Base-by-base conservation (phyloP, 495 filamentous ascomycete genomes). In the Tetracladium setigerum region DNA sequence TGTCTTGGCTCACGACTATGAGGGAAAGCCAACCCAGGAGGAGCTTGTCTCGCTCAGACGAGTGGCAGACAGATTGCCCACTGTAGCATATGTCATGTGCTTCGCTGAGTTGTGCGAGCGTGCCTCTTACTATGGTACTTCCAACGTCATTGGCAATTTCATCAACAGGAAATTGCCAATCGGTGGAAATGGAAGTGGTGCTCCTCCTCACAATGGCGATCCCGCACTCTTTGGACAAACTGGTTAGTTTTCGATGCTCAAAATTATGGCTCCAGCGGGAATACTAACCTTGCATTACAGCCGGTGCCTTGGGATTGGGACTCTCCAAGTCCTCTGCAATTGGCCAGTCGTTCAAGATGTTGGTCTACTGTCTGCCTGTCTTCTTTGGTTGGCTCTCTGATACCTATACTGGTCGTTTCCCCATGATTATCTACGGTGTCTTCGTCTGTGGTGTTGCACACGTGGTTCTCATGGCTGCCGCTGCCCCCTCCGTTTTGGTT, bases 111-210 rank as follows among this genome's bases (percentile, higher is more conserved):
- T 87, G 50, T 83, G 78, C 63, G 86, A 90, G 68, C 81, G 85
- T 35, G 85, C 87, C 62, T 83, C 81, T 5, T 89, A 85, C 70
- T 88, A 88, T 60, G 86, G 85, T 38, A 82, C 79, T 11, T 80
- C 74, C n/a, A 76, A 74, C 30, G 76, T 88, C 33, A 83, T 77
- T 56, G 65, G 69, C 59, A 84, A 86, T 56, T 89, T 83, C 69
- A 79, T 87, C 55, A 80, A 86, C 53, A 71, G 78, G 39, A 65
- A 71, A 19, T 69, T 84, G 13, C 83, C 82, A 2, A 30, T 33
- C 0, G 72, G 69, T 48, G 81, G 81, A 27, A 82, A 82, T 57
- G 80, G 80, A 31, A 74, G 65, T 17, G 81, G 81, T 51, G 78
- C 79, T 0, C 78, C 79, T 30, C 69, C 77, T 2, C 22, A 7